Evolutionary conservation across 2,329 filamentous ascomycete genomes (phyloP).

Genomic region (Penicillium glabrum): DNA sequence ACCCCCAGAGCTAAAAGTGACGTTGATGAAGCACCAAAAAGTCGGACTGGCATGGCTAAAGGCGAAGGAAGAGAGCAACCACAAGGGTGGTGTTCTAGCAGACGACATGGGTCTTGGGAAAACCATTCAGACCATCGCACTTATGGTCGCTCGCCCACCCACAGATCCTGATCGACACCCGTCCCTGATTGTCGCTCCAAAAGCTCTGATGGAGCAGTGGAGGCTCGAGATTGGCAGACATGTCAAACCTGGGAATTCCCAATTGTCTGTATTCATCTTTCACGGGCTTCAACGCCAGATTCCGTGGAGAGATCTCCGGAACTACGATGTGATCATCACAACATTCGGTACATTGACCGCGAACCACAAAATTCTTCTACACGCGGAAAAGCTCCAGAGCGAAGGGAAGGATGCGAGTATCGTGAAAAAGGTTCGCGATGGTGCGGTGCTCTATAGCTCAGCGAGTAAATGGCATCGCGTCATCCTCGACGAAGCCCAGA

Average conservation of each 20-base stretch:
- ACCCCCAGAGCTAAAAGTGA: constrained; percentile 65
- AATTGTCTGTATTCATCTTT: constrained; percentile 66
- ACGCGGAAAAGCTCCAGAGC: constrained; percentile 52
- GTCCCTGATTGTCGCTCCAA: constrained; percentile 78
- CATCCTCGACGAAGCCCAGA: constrained; percentile 77
- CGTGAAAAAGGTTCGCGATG: constrained; percentile 1
- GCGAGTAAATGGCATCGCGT: constrained; percentile 65
- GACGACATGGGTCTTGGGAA: constrained; percentile 86
- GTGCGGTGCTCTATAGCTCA: constrained; percentile 55
- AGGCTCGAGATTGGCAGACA: constrained; percentile 74
- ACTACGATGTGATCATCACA: constrained; percentile 73
- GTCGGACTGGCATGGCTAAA: constrained; percentile 75
- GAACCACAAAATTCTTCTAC: constrained; percentile 63
- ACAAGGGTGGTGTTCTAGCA: constrained; percentile 74
- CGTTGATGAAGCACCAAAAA: constrained; percentile 79
- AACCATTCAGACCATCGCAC: constrained; percentile 76
- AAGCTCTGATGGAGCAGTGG: constrained; percentile 82
- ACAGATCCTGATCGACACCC: constrained; percentile 62
- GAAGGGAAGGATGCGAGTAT: constrained; percentile 37
- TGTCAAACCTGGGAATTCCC: constrained; percentile 56
- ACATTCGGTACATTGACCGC: constrained; percentile 72
- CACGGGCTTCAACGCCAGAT: constrained; percentile 63
- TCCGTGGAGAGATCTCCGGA: constrained; percentile 60
- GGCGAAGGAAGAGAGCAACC: constrained; percentile 67
- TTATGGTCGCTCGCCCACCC: constrained; percentile 70